Evolutionary conservation across 2,329 filamentous ascomycete genomes (phyloP), one percentile per base, ranked within the genome.

Genomic region (Calonectria multiphialidica): DNA sequence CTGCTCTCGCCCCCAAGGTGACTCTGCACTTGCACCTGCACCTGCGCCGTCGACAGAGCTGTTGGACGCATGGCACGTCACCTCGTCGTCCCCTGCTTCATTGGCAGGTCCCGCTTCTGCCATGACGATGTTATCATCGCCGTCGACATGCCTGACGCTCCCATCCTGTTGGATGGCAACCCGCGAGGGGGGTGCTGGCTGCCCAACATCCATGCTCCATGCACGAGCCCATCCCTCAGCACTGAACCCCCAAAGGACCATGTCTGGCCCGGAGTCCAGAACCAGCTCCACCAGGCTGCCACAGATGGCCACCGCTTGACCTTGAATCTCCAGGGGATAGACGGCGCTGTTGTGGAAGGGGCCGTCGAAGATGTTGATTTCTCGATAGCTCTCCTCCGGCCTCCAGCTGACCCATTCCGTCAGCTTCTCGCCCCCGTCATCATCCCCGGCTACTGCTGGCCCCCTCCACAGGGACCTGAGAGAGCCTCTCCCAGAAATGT

Each of bases 211-310:
- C 42, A 84, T 66, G 21, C 76, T 79, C 83, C 82, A 84, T 42
- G 80, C 78, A 66, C 74, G 78, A 30, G 79, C 79, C 80, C 77
- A 81, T 23, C 83, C 83, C n/a, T 83, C 79, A 45, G 78, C 75
- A 63, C 78, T 80, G 63, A 83, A 83, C 2, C 77, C 81, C 83
- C 81, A 84, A 66, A 84, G 73, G 25, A 84, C 72, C 79, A 84
- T 78, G 49, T 82, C 79, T 7, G 81, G 80, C 37, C 76, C 81
- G 28, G 79, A 78, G 42, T 83, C 79, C 12, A 84, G 66, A 25
- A 80, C 78, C 63, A 84, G 76, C 75, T 82, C 81, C 45, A 80
- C 80, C 21, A 84, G 57, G 37, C 75, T 78, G n/a, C 74, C 77
- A 57, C 81, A 83, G 57, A 76, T 72, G 9, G 82, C 80, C 42